Base-by-base conservation (phyloP, 305 asterid genomes). In the Nicotiana rustica region DNA sequence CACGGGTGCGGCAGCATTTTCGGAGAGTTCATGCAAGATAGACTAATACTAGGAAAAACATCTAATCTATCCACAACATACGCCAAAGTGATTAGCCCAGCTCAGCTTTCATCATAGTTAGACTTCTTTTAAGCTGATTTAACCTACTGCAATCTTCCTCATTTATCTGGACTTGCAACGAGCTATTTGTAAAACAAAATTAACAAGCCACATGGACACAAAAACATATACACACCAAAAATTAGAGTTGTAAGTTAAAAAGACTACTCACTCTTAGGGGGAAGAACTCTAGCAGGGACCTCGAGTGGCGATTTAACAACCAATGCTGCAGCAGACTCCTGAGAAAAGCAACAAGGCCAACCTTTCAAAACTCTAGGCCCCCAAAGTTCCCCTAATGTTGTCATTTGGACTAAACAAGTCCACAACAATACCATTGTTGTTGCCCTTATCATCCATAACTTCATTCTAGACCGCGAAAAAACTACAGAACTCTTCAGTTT, bases 391-490 rank as follows among this genome's bases (percentile, higher is more conserved):
- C 97, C 93, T 79, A 93, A 84, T 65, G 97, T 91, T 33, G 88
- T 89, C 85, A 93, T 88, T 84, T 92, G 97, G 84, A 91, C 89
- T 60, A 92, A 81, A 82, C 93, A 93, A 71, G 91, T 93, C 97
- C 97, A 93, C 38, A 93, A 66, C 80, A 92, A 84, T 64, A 93
- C 81, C 31, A 92, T 81, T 36, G 94, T 88, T 47, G 89, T 87
- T 17, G 89, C 90, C 90, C 96, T 90, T 87, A 92, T 83, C 78
- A 91, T 89, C 97, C 97, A 93, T 6, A 90, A 86, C 94, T 91
- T 93, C 95, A 91, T 86, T 77, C 89, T 86, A 84, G 79, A 84
- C 85, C 52, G 93, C 5, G 77, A 14, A 14, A 38, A 87, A 77
- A 83, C 82, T 89, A 81, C 52, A 0, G 84, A 77, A 44, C 36